Percentiles rank a stretch among this genome's conserved stretches.
phyloP scores from a whole-genome alignment of 2,329 filamentous ascomycete species.

The Leptodontidium sp. region DNA sequence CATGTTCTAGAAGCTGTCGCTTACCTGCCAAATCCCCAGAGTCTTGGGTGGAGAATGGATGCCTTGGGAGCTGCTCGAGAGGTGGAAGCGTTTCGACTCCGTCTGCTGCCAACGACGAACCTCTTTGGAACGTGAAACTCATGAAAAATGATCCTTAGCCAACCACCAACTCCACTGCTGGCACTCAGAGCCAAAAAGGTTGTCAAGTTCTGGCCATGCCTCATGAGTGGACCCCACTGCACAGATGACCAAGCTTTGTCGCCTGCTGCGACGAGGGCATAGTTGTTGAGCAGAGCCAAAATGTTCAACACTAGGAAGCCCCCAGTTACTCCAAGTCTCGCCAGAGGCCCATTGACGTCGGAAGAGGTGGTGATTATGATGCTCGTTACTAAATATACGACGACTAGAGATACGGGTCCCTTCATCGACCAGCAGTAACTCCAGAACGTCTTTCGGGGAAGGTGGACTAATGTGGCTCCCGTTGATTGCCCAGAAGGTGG shows the following conservation, averaged over 20 bases:
- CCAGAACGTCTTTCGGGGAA: background rate
- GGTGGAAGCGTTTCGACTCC: background rate
- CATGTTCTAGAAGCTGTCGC: background rate
- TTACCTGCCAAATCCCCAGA: background rate
- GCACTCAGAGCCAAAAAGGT: background rate
- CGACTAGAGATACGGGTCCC: background rate
- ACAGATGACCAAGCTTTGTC: background rate
- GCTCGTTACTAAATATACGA: background rate
- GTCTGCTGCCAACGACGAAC: too few relatives aligned
- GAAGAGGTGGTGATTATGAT: background rate
- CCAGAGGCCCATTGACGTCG: background rate
- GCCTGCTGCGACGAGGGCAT: background rate
- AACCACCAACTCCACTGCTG: background rate
- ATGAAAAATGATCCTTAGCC: background rate
- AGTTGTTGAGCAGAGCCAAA: constrained; percentile 2
- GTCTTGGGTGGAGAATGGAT: background rate
- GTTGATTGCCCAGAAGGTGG: background rate
- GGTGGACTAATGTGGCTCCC: background rate
- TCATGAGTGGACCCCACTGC: background rate
- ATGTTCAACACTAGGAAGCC: background rate
- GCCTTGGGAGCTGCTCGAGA: background rate
- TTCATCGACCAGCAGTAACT: constrained; percentile 9
- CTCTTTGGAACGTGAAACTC: too few relatives aligned
- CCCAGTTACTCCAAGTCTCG: background rate
- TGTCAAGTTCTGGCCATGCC: background rate